A percentile compares a stretch with the other conserved stretches of the same genome.
Conservation (phyloP, 768 basidiomycete genomes). For the Lactarius sp. region DNA sequence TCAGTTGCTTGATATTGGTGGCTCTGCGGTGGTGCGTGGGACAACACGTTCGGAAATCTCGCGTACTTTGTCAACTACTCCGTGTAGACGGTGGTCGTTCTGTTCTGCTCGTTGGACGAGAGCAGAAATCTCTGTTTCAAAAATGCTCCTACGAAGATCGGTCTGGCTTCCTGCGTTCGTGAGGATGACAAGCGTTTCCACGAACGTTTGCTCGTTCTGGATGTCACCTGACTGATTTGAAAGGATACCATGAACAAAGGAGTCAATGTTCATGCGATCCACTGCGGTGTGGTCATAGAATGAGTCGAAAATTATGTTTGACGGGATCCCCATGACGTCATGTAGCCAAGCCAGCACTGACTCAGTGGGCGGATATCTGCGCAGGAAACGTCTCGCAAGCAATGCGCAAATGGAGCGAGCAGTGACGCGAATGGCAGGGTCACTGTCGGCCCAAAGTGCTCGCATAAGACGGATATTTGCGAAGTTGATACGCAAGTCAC, state of each 20-base stretch:
- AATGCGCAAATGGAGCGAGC: slow-evolving; percentile 14
- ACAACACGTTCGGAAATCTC: background rate
- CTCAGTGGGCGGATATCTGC: background rate
- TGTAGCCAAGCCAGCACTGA: slow-evolving; percentile 12
- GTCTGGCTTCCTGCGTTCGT: background rate
- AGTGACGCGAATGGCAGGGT: slow-evolving; percentile 1
- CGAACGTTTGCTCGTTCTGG: background rate
- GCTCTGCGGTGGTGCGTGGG: background rate
- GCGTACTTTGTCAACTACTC: background rate
- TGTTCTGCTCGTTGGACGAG: background rate
- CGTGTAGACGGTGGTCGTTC: background rate
- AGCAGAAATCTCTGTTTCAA: background rate
- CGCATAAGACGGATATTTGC: slow-evolving; percentile 5
- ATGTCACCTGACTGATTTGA: background rate
- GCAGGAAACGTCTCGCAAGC: slow-evolving; percentile 10
- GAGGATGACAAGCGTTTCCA: slow-evolving; percentile 10
- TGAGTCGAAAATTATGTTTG: slow-evolving; percentile 3
- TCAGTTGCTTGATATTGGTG: background rate
- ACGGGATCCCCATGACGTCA: background rate
- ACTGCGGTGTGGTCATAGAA: background rate
- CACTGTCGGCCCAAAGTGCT: slow-evolving; percentile 3
- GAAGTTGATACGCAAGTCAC: slow-evolving; percentile 12
- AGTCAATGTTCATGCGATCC: slow-evolving; percentile 7
- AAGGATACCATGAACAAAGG: slow-evolving; percentile 4
- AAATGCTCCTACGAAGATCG: background rate